Conservation (phyloP, 306 rosid species). For the Cucumis melo region DNA sequence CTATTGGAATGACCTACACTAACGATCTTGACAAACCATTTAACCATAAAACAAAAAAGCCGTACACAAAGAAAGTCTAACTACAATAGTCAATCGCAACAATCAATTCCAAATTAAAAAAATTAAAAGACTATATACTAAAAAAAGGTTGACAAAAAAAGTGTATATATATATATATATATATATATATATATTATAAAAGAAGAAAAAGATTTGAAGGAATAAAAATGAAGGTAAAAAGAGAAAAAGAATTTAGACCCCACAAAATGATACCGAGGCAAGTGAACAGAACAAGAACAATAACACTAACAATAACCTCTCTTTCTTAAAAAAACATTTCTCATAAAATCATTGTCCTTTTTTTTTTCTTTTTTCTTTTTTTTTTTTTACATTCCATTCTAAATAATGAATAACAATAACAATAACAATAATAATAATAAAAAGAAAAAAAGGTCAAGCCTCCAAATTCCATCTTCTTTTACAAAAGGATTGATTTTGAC, state of each 20-base stretch:
- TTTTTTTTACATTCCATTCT: not conserved
- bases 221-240: not conserved
- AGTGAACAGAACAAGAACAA: not conserved
- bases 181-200: not conserved
- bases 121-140: no score
- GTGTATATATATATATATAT: no score
- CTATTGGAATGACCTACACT: no score
- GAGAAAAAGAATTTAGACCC: not conserved
- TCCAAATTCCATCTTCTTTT: not conserved
- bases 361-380: not conserved
- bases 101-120: no score
- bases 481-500: slow-evolving; percentile 1
- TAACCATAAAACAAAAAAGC: no score
- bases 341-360: not conserved
- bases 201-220: not conserved
- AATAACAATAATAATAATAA: no score
- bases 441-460: not conserved
- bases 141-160: not conserved
- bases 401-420: not conserved
- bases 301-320: not conserved
- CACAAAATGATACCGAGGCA: not conserved
- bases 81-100: no score
- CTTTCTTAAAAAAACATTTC: not conserved
- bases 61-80: no score
- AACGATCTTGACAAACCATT: no score